Evolutionary conservation across 495 filamentous ascomycete species (phyloP), one percentile per base, ranked within the genome.

Genomic region (Lepraria neglecta): DNA sequence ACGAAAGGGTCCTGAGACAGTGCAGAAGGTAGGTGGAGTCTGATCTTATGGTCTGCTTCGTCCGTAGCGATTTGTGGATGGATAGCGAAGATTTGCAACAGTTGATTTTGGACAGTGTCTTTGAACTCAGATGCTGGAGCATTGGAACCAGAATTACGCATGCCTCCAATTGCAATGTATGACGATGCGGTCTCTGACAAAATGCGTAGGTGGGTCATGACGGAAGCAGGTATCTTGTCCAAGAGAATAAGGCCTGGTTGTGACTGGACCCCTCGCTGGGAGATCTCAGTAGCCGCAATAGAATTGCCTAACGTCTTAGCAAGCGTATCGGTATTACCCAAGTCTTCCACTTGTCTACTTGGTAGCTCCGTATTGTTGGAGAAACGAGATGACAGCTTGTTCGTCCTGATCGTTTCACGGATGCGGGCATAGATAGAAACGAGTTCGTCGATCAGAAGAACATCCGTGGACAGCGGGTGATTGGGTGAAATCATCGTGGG

Each of bases 221-320:
- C 78, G 67, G 95, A 81, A 44, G 89, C 82, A 1, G 92, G 84
- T 31, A 97, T 88, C 66, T 86, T 91, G 62, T 92, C 88, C n/a
- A 97, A 69, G 38, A 97, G 74, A 0, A 87, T 92, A 66, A 79
- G 77, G 21, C 88, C 88, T 40, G 84, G 82, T 45, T 90, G 84
- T 4, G 88, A 86, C 60, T 89, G 87, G 2, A 91, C 76, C 15
- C 95, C 94, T 56, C 94, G 87, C 69, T 96, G 92, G 48, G 90
- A 84, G 60, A 99, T 97, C 72, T 99, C 94, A 6, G 88, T 84
- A 0, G 90, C 85, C 3, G 92, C 84, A 55, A 99, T 92, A n/a
- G 92, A 91, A 72, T 81, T 90, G 0, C 91, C 94, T 19, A 97
- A 84, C 46, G 85, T 81, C 52, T 77, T 78, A 40, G 89, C 85